phyloP scores from a whole-genome alignment of 2,329 filamentous ascomycete species.

The Salinomyces thailandicus region DNA sequence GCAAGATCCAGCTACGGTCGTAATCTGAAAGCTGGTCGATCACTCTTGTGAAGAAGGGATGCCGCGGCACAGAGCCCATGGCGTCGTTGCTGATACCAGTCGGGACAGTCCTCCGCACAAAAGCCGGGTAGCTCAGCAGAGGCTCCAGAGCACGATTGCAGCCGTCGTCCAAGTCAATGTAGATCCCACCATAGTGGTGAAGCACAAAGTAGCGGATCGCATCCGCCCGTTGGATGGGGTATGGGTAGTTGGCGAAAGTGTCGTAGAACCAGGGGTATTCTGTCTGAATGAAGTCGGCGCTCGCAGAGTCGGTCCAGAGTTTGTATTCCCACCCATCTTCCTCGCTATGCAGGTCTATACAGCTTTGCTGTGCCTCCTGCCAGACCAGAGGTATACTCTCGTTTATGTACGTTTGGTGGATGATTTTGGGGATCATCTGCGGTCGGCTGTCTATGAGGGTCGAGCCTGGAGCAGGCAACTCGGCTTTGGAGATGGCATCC shows the following conservation, averaged over 20 bases:
- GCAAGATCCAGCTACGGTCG: slow-evolving; percentile 56
- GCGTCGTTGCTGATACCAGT: slow-evolving; percentile 75
- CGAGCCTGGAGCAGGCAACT: slow-evolving; percentile 56
- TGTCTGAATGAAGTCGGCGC: slow-evolving; percentile 58
- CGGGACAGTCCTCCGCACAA: slow-evolving; percentile 59
- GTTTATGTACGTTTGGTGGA: slow-evolving; percentile 68
- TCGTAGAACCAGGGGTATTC: slow-evolving; percentile 63
- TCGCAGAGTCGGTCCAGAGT: slow-evolving; percentile 66
- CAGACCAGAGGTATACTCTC: slow-evolving; percentile 57
- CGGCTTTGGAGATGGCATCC: slow-evolving; percentile 56
- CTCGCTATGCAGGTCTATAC: slow-evolving; percentile 50
- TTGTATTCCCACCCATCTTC: slow-evolving; percentile 58
- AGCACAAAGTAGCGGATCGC: slow-evolving; percentile 69
- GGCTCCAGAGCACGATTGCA: slow-evolving; percentile 56
- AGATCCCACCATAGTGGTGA: slow-evolving; percentile 66
- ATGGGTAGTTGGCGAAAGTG: slow-evolving; percentile 63
- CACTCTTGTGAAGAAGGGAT: slow-evolving; percentile 63
- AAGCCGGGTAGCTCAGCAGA: slow-evolving; percentile 58
- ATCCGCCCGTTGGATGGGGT: slow-evolving; percentile 68
- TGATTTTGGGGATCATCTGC: slow-evolving; percentile 63
- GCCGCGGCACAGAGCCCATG: slow-evolving; percentile 61
- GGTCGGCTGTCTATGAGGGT: slow-evolving; percentile 44
- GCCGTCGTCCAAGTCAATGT: slow-evolving; percentile 66
- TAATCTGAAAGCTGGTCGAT: slow-evolving; percentile 59
- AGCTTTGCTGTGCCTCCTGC: slow-evolving; percentile 54